Conservation (phyloP, 2,329 filamentous ascomycete genomes). For the Aquanectria penicillioides region DNA sequence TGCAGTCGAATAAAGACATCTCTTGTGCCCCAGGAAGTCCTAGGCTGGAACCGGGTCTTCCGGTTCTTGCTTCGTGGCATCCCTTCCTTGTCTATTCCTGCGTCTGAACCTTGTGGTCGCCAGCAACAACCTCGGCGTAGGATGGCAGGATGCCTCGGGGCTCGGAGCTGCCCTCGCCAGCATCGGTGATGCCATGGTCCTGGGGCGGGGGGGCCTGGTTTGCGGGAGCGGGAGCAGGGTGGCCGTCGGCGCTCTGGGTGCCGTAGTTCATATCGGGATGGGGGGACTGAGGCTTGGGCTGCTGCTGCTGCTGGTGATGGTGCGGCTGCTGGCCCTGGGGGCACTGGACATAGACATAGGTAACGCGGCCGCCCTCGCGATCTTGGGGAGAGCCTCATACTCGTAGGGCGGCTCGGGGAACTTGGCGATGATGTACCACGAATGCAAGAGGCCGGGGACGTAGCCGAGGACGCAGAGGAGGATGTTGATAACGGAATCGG, state of each 20-base stretch:
- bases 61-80: neutral
- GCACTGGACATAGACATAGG: conserved; percentile 80
- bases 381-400: conserved; percentile 73
- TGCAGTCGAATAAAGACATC: neutral
- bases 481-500: conserved; percentile 94
- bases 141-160: conserved; percentile 74
- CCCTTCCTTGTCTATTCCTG: conserved; percentile 37
- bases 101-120: conserved; percentile 88
- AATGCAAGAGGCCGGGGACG: conserved; percentile 89
- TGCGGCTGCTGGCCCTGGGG: conserved; percentile 50
- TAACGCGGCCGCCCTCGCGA: conserved; percentile 67
- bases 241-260: conserved; percentile 43
- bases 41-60: neutral
- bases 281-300: conserved; percentile 42
- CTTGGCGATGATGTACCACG: conserved; percentile 97
- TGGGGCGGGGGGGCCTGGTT: conserved; percentile 37
- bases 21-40: neutral
- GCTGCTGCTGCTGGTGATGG: conserved; percentile 29
- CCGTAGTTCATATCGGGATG: conserved; percentile 59
- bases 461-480: conserved; percentile 83
- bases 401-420: conserved; percentile 80
- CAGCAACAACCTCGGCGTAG: conserved; percentile 89
- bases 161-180: conserved; percentile 53
- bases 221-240: conserved; percentile 31
- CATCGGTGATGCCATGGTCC: conserved; percentile 46